These are phyloP conservation scores for Aphanomyces cochlioides DNA, from an alignment of 352 stramenopile genomes.

Conservation along the genomic window DNA sequence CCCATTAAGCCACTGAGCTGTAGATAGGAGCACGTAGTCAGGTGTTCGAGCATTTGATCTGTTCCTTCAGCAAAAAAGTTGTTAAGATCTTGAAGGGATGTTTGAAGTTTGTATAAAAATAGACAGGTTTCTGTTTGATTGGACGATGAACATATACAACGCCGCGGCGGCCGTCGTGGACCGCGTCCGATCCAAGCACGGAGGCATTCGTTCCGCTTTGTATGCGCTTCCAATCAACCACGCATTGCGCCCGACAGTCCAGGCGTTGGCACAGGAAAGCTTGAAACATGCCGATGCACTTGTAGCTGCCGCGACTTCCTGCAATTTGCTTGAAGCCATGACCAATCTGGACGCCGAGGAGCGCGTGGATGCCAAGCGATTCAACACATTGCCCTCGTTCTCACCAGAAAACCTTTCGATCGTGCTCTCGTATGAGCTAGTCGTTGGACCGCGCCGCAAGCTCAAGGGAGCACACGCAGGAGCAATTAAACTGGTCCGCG, in stretches of 20 bases:
- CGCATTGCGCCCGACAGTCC: slow-evolving; percentile 19
- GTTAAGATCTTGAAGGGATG: not conserved
- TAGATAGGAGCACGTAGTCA: no score
- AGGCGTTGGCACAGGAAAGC: slow-evolving; percentile 26
- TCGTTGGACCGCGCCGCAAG: slow-evolving; percentile 23
- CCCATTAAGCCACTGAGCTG: no score
- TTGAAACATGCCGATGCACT: slow-evolving; percentile 27
- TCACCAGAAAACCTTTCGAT: slow-evolving; percentile 24
- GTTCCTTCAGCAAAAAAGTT: not conserved
- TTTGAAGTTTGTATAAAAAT: not conserved
- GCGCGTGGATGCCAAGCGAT: slow-evolving; percentile 23
- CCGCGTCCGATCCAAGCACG: slow-evolving; percentile 25
- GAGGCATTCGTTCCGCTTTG: slow-evolving; percentile 21
- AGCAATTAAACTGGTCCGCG: slow-evolving; percentile 8
- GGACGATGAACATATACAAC: slow-evolving; percentile 30
- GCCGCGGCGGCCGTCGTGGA: slow-evolving; percentile 26
- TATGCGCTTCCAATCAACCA: slow-evolving; percentile 28
- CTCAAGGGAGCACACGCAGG: slow-evolving; percentile 23
- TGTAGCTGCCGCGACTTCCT: slow-evolving; percentile 9
- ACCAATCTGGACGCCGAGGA: slow-evolving; percentile 13
- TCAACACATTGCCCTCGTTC: slow-evolving; percentile 25
- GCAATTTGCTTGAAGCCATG: slow-evolving; percentile 8
- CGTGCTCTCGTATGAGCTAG: slow-evolving; percentile 20
- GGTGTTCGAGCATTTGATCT: not conserved
- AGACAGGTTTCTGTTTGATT: slow-evolving; percentile 11